Evolutionary conservation across 129 eudicot genomes (phyloP).

Genomic region (Gnaphalium uliginosum): DNA sequence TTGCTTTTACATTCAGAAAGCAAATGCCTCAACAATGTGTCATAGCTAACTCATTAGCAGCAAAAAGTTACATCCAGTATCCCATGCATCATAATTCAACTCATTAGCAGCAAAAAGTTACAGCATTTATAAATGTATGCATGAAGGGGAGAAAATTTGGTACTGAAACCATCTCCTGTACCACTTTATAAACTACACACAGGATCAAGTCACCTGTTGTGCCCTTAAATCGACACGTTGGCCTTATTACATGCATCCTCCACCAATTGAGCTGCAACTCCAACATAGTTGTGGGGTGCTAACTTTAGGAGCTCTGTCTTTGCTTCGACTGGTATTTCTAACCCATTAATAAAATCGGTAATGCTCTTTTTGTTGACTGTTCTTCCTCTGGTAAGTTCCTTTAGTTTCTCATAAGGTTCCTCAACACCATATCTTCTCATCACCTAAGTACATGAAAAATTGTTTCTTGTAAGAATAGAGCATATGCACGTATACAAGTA

Average conservation of each 20-base stretch:
- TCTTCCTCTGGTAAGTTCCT: slow-evolving; percentile 91
- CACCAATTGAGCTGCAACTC: slow-evolving; percentile 71
- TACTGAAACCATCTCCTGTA: not conserved
- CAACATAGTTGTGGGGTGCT: slow-evolving; percentile 80
- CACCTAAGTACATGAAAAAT: slow-evolving; percentile 46
- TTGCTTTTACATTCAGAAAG: not conserved
- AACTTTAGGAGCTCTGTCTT: slow-evolving; percentile 59
- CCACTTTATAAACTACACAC: slow-evolving; percentile 14
- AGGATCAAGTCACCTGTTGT: not conserved
- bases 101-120: slow-evolving; percentile 22
- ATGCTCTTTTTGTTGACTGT: slow-evolving; percentile 72
- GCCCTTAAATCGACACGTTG: slow-evolving; percentile 11
- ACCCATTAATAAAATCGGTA: slow-evolving; percentile 56
- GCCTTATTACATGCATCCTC: slow-evolving; percentile 40
- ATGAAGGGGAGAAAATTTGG: not conserved
- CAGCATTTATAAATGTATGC: not conserved
- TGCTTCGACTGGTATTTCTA: slow-evolving; percentile 73
- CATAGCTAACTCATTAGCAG: slow-evolving; percentile 17
- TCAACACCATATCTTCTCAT: slow-evolving; percentile 94
- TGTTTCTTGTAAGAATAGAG: not conserved
- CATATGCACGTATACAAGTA: not conserved
- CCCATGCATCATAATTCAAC: too few species aligned
- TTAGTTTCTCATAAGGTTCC: slow-evolving; percentile 96
- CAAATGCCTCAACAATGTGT: not conserved
- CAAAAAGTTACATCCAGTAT: slow-evolving; percentile 12